phyloP scores from a whole-genome alignment of 495 filamentous ascomycete genomes.

The Penicillium desertorum region DNA sequence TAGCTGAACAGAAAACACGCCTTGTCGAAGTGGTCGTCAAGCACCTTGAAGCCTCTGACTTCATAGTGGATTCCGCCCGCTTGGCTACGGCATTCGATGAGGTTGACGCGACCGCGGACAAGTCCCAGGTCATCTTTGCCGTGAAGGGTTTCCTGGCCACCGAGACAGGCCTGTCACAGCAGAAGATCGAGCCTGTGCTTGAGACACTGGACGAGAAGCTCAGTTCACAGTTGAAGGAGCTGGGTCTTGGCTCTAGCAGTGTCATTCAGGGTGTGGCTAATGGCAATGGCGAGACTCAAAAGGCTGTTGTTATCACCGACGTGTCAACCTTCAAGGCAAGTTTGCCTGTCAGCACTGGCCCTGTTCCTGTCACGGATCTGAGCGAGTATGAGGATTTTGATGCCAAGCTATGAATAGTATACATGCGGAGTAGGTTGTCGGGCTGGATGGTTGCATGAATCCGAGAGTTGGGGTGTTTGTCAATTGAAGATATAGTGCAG shows the following conservation, averaged over 20 bases:
- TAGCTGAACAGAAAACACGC: slow-evolving; percentile 54
- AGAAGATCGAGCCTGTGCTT: slow-evolving; percentile 44
- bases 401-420: slow-evolving; percentile 62
- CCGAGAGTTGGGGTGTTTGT: slow-evolving; percentile 12
- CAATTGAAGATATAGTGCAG: not conserved
- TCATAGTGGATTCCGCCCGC: slow-evolving; percentile 44
- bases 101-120: slow-evolving; percentile 48
- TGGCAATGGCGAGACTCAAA: slow-evolving; percentile 20
- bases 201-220: slow-evolving; percentile 48
- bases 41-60: slow-evolving; percentile 52
- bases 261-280: slow-evolving; percentile 30
- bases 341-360: slow-evolving; percentile 64
- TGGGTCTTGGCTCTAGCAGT: slow-evolving; percentile 36
- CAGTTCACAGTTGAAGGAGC: slow-evolving; percentile 39
- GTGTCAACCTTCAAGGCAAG: slow-evolving; percentile 75
- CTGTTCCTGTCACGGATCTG: slow-evolving; percentile 69
- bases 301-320: slow-evolving; percentile 61
- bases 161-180: slow-evolving; percentile 43
- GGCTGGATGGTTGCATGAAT: slow-evolving; percentile 9
- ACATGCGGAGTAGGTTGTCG: slow-evolving; percentile 8
- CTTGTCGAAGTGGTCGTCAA: slow-evolving; percentile 50
- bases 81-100: slow-evolving; percentile 46
- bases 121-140: slow-evolving; percentile 41
- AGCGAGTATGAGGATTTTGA: slow-evolving; percentile 80
- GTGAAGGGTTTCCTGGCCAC: slow-evolving; percentile 52